Evolutionary conservation across 2,329 filamentous ascomycete species (phyloP).

Genomic region (Iodosphaeria phyllophila): DNA sequence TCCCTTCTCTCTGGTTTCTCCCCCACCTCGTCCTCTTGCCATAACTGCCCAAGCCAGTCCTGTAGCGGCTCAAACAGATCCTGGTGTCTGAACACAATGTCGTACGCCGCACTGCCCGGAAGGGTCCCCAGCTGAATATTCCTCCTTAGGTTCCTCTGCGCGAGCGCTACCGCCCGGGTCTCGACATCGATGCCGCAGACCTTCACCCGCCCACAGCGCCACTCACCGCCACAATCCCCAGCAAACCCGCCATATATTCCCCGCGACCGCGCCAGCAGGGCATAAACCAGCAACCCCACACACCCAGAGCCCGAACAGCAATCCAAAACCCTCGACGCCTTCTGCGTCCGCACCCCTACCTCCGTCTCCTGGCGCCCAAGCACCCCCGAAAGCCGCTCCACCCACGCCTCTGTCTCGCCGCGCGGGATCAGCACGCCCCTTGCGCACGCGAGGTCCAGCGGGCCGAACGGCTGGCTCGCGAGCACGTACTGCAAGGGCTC

Average conservation of each 20-base stretch:
- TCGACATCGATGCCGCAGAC: conserved; percentile 64
- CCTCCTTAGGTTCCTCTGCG: conserved; percentile 39
- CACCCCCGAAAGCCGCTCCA: conserved; percentile 32
- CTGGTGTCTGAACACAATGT: conserved; percentile 26
- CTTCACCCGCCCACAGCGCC: conserved; percentile 16
- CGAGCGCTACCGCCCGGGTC: conserved; percentile 40
- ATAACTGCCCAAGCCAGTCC: conserved; percentile 13
- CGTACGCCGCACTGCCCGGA: too few species aligned
- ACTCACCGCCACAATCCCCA: too few species aligned
- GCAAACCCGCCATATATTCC: too few species aligned
- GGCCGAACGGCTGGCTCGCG: conserved; percentile 74
- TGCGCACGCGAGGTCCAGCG: conserved; percentile 58
- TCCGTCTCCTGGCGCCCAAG: conserved; percentile 1
- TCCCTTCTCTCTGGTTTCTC: not conserved
- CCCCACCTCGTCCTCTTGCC: too few species aligned
- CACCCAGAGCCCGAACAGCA: conserved; percentile 85
- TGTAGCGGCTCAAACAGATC: conserved; percentile 33
- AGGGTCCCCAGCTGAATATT: conserved; percentile 19
- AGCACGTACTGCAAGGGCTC: conserved; percentile 80
- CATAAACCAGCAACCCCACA: conserved; percentile 60
- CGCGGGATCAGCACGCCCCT: conserved; percentile 75
- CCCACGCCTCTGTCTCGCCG: conserved; percentile 56
- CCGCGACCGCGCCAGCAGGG: conserved; percentile 30
- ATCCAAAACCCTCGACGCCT: conserved; percentile 48
- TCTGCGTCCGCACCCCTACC: conserved; percentile 2